Conservation (phyloP, 306 rosid species). For the Vigna trinervia region DNA sequence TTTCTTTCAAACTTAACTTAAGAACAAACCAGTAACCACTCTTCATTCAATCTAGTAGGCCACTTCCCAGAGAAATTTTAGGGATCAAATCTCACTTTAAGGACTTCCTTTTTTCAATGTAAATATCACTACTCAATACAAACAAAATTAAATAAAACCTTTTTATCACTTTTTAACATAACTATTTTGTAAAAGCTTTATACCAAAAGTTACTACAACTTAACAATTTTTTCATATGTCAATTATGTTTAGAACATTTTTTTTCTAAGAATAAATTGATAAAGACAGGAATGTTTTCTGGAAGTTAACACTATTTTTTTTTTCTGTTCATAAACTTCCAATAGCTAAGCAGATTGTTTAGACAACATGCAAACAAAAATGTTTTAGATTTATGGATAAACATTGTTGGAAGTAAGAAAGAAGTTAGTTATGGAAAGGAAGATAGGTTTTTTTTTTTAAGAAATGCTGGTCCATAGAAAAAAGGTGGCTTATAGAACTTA, state of each 20-base stretch:
- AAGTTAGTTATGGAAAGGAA: neutral
- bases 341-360: neutral
- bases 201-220: no score
- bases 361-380: constrained; percentile 16
- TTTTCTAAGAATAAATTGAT: neutral
- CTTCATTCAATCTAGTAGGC: neutral
- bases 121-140: no score
- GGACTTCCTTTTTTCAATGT: no score
- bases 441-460: neutral
- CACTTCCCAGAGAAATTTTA: neutral
- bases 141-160: no score
- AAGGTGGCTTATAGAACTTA: neutral
- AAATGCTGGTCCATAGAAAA: constrained; percentile 18
- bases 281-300: neutral
- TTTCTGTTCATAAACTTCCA: neutral
- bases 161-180: no score
- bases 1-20: neutral
- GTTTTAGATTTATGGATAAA: neutral
- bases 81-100: neutral
- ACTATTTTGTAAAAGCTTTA: no score
- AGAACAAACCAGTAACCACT: neutral
- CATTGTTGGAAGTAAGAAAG: constrained; percentile 14
- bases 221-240: no score
- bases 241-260: no score
- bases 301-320: neutral